Conservation (phyloP, 2,329 filamentous ascomycete genomes). For the Penicillium oxalicum region DNA sequence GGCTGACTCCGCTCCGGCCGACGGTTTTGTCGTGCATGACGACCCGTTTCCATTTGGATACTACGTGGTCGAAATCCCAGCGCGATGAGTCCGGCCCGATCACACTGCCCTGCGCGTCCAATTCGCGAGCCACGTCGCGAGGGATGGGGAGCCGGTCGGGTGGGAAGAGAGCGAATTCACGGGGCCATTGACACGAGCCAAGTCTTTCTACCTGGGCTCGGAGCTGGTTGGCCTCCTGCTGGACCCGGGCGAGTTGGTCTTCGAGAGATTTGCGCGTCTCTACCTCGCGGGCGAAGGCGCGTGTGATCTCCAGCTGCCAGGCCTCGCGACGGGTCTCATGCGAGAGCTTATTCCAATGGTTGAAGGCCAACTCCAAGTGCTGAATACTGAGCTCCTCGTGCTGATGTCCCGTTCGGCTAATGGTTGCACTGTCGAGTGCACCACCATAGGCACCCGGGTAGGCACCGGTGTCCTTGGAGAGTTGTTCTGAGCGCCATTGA, state of each 20-base stretch:
- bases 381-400: constrained; percentile 65
- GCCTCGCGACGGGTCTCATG: constrained; percentile 45
- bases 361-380: constrained; percentile 71
- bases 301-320: constrained; percentile 45
- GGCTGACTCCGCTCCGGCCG: constrained; percentile 33
- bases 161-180: constrained; percentile 45
- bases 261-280: constrained; percentile 42
- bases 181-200: constrained; percentile 44
- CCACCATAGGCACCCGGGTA: constrained; percentile 34
- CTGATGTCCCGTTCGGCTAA: constrained; percentile 46
- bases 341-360: constrained; percentile 66
- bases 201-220: constrained; percentile 43
- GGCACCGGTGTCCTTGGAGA: constrained; percentile 28
- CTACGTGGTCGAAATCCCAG: constrained; percentile 46
- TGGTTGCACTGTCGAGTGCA: constrained; percentile 31
- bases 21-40: constrained; percentile 42
- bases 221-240: constrained; percentile 46
- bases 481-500: constrained; percentile 53
- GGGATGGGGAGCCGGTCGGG: constrained; percentile 40
- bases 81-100: constrained; percentile 31
- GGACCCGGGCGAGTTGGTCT: constrained; percentile 39
- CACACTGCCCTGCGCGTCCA: constrained; percentile 32
- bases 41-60: constrained; percentile 45
- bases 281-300: constrained; percentile 42
- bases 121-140: constrained; percentile 33